Percentiles rank a stretch among this genome's conserved stretches.
phyloP scores from a whole-genome alignment of 192 early-diverging fungal species.

The Obelidium mucronatum region DNA sequence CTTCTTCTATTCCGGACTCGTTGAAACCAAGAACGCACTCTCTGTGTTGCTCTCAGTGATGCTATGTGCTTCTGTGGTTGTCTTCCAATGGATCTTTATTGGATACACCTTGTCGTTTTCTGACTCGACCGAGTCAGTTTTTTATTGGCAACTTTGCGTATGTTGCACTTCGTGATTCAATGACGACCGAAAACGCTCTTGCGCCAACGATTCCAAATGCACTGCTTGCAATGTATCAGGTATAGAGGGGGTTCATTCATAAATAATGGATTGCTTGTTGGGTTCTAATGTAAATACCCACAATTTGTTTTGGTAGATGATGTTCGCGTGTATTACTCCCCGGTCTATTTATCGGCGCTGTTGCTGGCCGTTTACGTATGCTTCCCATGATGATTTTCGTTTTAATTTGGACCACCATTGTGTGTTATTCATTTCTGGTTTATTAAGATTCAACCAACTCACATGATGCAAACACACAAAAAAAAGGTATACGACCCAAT shows the following conservation, averaged over 20 bases:
- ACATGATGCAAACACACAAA: slow-evolving; percentile 52
- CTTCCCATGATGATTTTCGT: slow-evolving; percentile 3
- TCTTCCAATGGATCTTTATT: background rate
- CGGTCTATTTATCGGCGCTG: background rate
- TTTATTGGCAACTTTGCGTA: slow-evolving; percentile 65
- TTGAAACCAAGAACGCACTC: background rate
- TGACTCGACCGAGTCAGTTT: background rate
- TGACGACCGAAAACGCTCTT: slow-evolving; percentile 55
- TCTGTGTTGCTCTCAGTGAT: background rate
- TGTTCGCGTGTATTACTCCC: slow-evolving; percentile 2
- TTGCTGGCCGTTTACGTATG: background rate
- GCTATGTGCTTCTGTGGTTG: background rate
- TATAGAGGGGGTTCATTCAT: background rate
- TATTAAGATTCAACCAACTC: slow-evolving; percentile 85
- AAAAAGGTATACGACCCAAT: slow-evolving; percentile 3
- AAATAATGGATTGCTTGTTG: background rate
- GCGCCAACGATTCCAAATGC: slow-evolving; percentile 68
- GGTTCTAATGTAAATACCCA: background rate
- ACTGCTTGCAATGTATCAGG: slow-evolving; percentile 67
- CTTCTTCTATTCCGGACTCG: background rate
- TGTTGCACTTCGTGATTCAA: slow-evolving; percentile 60
- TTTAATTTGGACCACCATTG: background rate
- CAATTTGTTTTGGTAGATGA: background rate
- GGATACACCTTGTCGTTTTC: background rate
- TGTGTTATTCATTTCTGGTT: background rate